Base-by-base conservation (phyloP, 148 eudicot species). In the Suaeda aralocaspica region DNA sequence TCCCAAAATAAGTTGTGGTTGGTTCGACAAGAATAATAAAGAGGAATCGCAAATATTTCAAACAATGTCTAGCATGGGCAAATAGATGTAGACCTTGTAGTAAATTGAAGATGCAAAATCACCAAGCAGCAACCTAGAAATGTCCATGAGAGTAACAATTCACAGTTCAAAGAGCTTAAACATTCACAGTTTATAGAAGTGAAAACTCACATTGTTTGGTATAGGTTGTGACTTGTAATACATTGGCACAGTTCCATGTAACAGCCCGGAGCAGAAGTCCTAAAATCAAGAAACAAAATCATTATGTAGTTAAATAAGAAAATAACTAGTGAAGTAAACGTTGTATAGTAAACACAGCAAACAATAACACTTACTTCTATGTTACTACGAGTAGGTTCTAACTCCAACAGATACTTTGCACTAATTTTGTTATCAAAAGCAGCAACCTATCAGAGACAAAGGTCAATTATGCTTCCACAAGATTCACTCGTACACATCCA, bases 401-500 rank as follows among this genome's bases (percentile, higher is more conserved):
- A 77, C 70, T 88, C 92, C 81, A 91, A 74, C 73, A 93, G 72
- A 87, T 87, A 87, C 83, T 93, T 93, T 49, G 91, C 55, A 79
- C 86, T 86, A 75, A 78, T 83, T 77, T 83, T 88, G 91, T 86
- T 88, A 72, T 93, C 88, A 76, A 90, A 93, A 63, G 95, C 95
- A 61, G 87, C 83, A 59, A 88, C 88, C 97, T 93, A 72, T 29
- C 57, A 76, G 53, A 29, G 64, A 76, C 36, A 76, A 12, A 7
- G 69, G 59, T 51, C 61, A 75, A 33, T 50, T 21, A 53, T 7
- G 28, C 3, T 39, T 41, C 53, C 5, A 18, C 33, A 73, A 28
- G 14, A 14, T 55, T 42, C 11, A 6, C n/a, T n/a, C n/a, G n/a
- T n/a, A n/a, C n/a, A n/a, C n/a, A n/a, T n/a, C n/a, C n/a, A n/a